Evolutionary conservation across 1,284 basidiomycete species (phyloP), one percentile per base, ranked within the genome.

Genomic region (Cutaneotrichosporon cavernicola): DNA sequence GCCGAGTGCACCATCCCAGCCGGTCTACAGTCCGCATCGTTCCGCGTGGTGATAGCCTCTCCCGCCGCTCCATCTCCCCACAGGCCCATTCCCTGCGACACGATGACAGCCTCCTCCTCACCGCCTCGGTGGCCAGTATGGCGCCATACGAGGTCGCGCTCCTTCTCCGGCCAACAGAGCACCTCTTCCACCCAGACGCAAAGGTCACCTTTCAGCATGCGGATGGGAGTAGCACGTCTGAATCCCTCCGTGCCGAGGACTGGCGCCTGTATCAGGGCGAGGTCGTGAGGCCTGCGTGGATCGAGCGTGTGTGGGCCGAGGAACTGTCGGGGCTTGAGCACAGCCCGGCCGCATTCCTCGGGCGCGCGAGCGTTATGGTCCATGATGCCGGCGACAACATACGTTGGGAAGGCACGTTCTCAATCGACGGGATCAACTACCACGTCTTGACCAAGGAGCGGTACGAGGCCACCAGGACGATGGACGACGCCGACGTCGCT

Each of bases 331-430:
- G 75, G 2, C 51, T 74, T 16, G 57, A 67, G 49, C 62, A 70
- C 16, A 69, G 60, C 36, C 61, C 65, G 4, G 60, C 49, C 36
- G 69, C 65, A 5, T 84, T 84, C 55, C 81, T 88, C 9, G 90
- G 90, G 21, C 87, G 86, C 84, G 89, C 89, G 16, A 85, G 87
- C 22, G 86, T 90, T 69, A 86, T 88, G 74, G 84, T 91, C 2
- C 86, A 89, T 74, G 77, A 87, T 70, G 84, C 87, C 70, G 76
- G 81, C 32, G 83, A 63, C 67, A 82, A 34, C 72, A 88, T 88
- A 3, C 76, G 85, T 3, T 91, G 88, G 74, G 90, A 92, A 74
- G 91, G 91, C 61, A 86, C 88, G 9, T 92, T 92, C 80, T 84
- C 85, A 10, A 83, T 86, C 18, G 78, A 86, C 55, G 90, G 90